Conservation (phyloP, 176 grass and related monocot species). For the Neostapfia colusana region DNA sequence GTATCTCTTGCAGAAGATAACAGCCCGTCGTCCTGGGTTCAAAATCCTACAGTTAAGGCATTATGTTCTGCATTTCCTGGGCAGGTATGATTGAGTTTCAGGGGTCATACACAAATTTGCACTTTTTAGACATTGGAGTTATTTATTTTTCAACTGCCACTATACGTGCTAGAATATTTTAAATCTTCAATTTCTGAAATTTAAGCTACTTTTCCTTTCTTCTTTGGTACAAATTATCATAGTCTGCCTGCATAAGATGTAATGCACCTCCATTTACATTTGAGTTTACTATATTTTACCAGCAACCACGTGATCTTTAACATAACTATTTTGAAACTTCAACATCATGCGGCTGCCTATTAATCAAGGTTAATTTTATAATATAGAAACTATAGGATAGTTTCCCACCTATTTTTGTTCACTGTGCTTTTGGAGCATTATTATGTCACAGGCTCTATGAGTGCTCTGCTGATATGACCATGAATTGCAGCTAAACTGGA, state of each 20-base stretch:
- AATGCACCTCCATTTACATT: background rate
- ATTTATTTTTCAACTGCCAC: background rate
- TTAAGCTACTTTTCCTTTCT: background rate
- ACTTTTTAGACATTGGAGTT: background rate
- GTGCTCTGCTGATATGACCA: background rate
- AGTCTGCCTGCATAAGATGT: background rate
- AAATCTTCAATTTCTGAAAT: background rate
- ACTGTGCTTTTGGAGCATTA: background rate
- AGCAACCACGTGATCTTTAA: background rate
- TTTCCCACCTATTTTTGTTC: background rate
- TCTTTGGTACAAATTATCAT: background rate
- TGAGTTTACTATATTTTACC: background rate
- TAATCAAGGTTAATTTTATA: background rate
- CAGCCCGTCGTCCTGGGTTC: slow-evolving; percentile 50
- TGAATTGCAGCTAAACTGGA: slow-evolving; percentile 75
- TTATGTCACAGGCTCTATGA: background rate
- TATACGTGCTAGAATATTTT: slow-evolving; percentile 2
- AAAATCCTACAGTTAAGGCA: slow-evolving; percentile 83
- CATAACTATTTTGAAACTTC: background rate
- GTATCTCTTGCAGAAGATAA: slow-evolving; percentile 53
- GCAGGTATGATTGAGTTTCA: slow-evolving; percentile 42
- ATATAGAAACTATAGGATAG: background rate
- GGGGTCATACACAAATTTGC: background rate
- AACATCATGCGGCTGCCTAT: background rate
- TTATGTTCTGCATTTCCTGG: slow-evolving; percentile 72